Percentiles rank a stretch among this genome's conserved stretches.
Evolutionary conservation across 352 stramenopile species (phyloP).

Genomic region (Blastocystis sp.): DNA sequence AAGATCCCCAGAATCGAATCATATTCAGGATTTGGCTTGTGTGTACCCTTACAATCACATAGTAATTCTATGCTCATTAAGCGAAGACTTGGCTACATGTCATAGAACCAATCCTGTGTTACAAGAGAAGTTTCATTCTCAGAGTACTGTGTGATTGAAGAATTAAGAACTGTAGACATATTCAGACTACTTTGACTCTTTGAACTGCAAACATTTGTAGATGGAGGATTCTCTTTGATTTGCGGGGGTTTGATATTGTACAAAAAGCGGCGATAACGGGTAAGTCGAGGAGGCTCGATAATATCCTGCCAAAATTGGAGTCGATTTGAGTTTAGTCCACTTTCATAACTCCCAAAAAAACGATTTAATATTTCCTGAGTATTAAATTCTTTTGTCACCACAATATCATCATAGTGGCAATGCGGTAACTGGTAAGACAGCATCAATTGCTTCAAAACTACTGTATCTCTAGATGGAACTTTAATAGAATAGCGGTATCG

Average conservation of each 20-base stretch:
- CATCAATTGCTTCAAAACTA: neutral
- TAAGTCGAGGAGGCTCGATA: neutral
- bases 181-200: neutral
- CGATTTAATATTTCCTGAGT: neutral
- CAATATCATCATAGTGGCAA: neutral
- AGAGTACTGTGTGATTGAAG: neutral
- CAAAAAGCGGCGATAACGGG: neutral
- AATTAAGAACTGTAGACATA: neutral
- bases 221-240: neutral
- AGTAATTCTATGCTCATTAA: conserved; percentile 24
- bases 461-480: neutral
- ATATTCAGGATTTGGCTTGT: conserved; percentile 31
- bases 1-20: conserved; percentile 6
- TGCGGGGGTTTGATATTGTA: neutral
- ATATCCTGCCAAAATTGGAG: neutral
- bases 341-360: neutral
- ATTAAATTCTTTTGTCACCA: neutral
- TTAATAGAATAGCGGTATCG: neutral
- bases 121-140: neutral
- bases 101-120: neutral
- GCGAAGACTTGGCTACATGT: neutral
- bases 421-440: neutral
- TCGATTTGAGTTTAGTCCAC: neutral
- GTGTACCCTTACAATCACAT: neutral
- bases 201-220: neutral